Base-by-base conservation (phyloP, 305 asterid species). In the Euphrasia arctica region DNA sequence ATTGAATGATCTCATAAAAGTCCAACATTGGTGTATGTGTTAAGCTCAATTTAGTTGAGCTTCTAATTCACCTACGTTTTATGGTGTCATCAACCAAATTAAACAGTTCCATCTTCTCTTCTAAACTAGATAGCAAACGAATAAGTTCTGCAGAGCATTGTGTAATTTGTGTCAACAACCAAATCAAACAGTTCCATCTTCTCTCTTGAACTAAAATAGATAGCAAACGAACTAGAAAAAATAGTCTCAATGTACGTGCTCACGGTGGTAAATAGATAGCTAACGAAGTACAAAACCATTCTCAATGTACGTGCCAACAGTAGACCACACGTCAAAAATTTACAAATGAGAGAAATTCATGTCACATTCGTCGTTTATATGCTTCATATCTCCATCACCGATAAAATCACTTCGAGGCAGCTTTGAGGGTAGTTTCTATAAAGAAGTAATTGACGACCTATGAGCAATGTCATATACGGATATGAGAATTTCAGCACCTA, bases 381-480 rank as follows among this genome's bases (percentile, higher is more conserved):
- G 66, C 45, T 7, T 39, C 45, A 39, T 39, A 9, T 39, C 9
- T 39, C 12, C 45, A 39, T 39, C 45, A 9, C 3, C 45, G 11
- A 39, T 39, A 12, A 39, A 39, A 1, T 39, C 45, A 39, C 9
- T 10, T 8, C 12, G 45, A 49, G 25, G 47, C 48, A n/a, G 45
- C 45, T 60, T 4, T 2, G 28, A 36, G 25, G 62, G 63, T 9
- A 2, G 64, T n/a, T 42, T 62, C 82, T 81, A 81, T 13, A 76
- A 67, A 14, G 80, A 64, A 39, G 79, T 52, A 43, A 83, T 78
- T 2, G 85, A 60, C 15, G 89, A 83, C 70, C 71, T 81, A 57
- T 80, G 89, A 72, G 84, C 89, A 43, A 92, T 89, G 79, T 82
- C 95, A 42, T 92, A 92, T 42, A 92, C 85, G 25, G 98, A 89